phyloP scores from a whole-genome alignment of 202 grass and related monocot genomes.

The Eragrostis tef region DNA sequence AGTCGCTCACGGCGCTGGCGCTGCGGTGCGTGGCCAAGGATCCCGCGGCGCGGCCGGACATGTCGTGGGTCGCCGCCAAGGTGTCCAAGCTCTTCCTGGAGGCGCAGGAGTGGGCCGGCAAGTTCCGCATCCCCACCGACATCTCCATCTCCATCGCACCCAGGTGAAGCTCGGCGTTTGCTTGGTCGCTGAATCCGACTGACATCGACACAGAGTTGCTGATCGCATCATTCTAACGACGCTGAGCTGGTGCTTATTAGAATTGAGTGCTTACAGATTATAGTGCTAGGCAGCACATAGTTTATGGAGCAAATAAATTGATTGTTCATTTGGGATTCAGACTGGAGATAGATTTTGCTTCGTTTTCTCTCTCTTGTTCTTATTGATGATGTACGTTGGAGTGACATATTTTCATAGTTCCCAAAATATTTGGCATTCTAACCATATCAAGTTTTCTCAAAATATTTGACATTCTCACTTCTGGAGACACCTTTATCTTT shows the following conservation, averaged over 20 bases:
- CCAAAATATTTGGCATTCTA: too few species aligned
- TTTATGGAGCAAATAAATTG: background rate
- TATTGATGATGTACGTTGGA: conserved; percentile 30
- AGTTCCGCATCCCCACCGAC: conserved; percentile 62
- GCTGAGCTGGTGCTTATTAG: background rate
- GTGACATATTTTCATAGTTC: background rate
- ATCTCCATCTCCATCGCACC: conserved; percentile 80
- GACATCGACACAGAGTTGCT: background rate
- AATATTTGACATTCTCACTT: too few species aligned
- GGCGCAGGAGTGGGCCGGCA: conserved; percentile 69
- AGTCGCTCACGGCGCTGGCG: conserved; percentile 61
- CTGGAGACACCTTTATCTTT: too few species aligned
- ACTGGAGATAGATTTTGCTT: background rate
- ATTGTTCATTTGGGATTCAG: conserved; percentile 20
- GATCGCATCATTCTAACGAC: background rate
- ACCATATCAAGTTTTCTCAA: too few species aligned
- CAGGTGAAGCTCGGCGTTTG: conserved; percentile 42
- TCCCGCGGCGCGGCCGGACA: conserved; percentile 60
- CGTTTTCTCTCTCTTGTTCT: conserved; percentile 19
- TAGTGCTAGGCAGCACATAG: background rate
- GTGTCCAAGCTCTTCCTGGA: conserved; percentile 79
- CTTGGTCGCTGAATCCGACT: background rate
- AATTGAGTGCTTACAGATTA: background rate
- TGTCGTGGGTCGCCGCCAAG: conserved; percentile 72
- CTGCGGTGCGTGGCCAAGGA: conserved; percentile 68